phyloP scores from a whole-genome alignment of 805 yeast genomes.

The Candida pseudofarinosa region DNA sequence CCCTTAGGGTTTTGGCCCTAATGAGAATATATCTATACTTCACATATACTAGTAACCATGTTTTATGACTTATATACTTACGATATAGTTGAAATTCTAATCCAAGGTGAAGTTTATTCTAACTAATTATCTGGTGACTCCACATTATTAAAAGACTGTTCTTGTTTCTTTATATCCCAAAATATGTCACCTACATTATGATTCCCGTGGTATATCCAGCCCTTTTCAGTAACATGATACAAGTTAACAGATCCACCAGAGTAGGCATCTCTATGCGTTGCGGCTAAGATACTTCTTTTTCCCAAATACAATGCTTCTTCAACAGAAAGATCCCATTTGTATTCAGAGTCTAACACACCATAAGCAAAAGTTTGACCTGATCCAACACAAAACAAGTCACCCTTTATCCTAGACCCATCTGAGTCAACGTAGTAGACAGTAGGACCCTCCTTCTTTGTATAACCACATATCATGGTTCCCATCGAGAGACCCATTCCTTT shows the following conservation, averaged over 20 bases:
- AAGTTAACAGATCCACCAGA: slow-evolving; percentile 96
- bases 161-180: slow-evolving; percentile 87
- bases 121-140: slow-evolving; percentile 14
- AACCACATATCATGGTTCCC: slow-evolving; percentile 99
- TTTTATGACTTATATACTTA: too few species aligned
- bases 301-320: slow-evolving; percentile 95
- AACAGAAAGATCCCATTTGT: slow-evolving; percentile 84
- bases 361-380: slow-evolving; percentile 99
- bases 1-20: not conserved
- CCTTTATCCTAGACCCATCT: slow-evolving; percentile 93
- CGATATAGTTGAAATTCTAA: not conserved
- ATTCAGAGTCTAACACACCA: slow-evolving; percentile 93
- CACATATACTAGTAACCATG: too few species aligned
- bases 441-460: slow-evolving; percentile 92
- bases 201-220: slow-evolving; percentile 96
- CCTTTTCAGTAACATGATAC: slow-evolving; percentile 87
- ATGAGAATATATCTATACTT: too few species aligned
- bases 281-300: slow-evolving; percentile 92
- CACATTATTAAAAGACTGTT: slow-evolving; percentile 85
- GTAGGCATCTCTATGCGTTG: slow-evolving; percentile 97
- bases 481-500: slow-evolving; percentile 98
- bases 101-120: too few species aligned
- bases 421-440: slow-evolving; percentile 94
- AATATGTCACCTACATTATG: slow-evolving; percentile 85
- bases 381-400: slow-evolving; percentile 95